phyloP scores from a whole-genome alignment of 768 basidiomycete species.

The Leccinum imitatum region DNA sequence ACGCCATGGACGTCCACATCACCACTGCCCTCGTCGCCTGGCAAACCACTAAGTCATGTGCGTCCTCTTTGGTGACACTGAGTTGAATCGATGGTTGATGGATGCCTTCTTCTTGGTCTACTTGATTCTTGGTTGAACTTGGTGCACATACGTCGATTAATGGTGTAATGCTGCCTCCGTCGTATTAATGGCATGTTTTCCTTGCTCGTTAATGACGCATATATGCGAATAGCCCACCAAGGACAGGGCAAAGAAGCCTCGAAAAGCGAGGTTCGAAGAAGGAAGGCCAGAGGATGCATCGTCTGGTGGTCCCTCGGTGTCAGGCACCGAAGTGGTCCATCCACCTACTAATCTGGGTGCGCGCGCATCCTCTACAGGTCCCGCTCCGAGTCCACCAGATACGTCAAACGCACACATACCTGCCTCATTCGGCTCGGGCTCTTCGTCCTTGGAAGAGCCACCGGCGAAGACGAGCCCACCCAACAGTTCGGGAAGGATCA shows the following conservation, averaged over 20 bases:
- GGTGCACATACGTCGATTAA: slow-evolving; percentile 32
- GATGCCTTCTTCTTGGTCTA: slow-evolving; percentile 17
- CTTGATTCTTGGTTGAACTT: slow-evolving; percentile 12
- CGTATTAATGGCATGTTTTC: slow-evolving; percentile 29
- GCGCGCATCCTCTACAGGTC: slow-evolving; percentile 1
- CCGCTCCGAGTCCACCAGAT: slow-evolving; percentile 4
- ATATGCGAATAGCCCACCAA: slow-evolving; percentile 60
- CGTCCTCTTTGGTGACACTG: slow-evolving; percentile 72
- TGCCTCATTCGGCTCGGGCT: slow-evolving; percentile 3
- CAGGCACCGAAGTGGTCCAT: slow-evolving; percentile 1
- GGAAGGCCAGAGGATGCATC: background rate
- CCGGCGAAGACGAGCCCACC: slow-evolving; percentile 10
- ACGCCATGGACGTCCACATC: slow-evolving; percentile 23
- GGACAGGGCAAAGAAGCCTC: slow-evolving; percentile 67
- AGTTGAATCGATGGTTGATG: slow-evolving; percentile 47
- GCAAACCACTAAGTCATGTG: slow-evolving; percentile 81
- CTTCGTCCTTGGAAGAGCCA: background rate
- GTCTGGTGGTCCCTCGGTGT: background rate
- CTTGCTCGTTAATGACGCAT: slow-evolving; percentile 18
- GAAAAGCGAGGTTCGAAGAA: slow-evolving; percentile 39
- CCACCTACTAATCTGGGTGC: slow-evolving; percentile 5
- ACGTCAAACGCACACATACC: background rate
- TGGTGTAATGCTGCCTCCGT: slow-evolving; percentile 30
- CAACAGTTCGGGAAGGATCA: slow-evolving; percentile 18
- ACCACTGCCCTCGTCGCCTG: slow-evolving; percentile 44